Percentiles rank a stretch among this genome's conserved stretches.
Conservation (phyloP, 495 filamentous ascomycete species). For the Lentithecium fluviatile region DNA sequence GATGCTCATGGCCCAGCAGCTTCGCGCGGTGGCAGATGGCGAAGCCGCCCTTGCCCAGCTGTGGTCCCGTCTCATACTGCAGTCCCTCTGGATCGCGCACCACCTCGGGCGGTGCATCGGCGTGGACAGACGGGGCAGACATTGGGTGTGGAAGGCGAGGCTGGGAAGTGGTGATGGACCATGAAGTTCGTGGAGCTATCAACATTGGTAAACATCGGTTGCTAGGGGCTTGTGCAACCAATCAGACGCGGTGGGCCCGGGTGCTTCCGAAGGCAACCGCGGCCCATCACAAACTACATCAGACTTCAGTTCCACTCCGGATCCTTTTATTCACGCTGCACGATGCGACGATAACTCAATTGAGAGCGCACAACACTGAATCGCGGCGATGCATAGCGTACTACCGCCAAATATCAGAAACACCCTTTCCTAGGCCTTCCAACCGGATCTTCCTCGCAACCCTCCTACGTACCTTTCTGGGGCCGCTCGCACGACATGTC, state of each 20-base stretch:
- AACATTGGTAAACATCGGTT: conserved; percentile 30
- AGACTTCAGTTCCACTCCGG: neutral
- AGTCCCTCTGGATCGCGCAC: conserved; percentile 77
- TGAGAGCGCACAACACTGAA: too few species aligned
- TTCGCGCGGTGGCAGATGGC: conserved; percentile 85
- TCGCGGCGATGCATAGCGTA: neutral
- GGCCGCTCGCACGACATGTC: conserved; percentile 47
- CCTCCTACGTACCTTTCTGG: conserved; percentile 11
- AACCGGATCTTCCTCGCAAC: neutral
- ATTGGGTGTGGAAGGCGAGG: conserved; percentile 33
- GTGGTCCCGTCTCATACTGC: conserved; percentile 76
- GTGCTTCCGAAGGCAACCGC: too few species aligned
- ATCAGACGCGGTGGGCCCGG: neutral
- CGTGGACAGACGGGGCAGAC: conserved; percentile 42
- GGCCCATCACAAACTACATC: neutral
- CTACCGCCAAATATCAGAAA: neutral
- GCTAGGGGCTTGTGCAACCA: conserved; percentile 20
- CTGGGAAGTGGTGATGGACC: conserved; percentile 21
- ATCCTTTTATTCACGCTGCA: neutral
- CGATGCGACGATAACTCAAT: neutral
- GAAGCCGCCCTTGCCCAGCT: conserved; percentile 91
- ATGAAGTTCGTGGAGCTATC: neutral
- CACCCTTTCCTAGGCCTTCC: neutral
- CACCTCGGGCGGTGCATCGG: conserved; percentile 58
- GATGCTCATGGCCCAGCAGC: conserved; percentile 55